phyloP scores from a whole-genome alignment of 345 rosid species.

The Sonneratia alba region DNA sequence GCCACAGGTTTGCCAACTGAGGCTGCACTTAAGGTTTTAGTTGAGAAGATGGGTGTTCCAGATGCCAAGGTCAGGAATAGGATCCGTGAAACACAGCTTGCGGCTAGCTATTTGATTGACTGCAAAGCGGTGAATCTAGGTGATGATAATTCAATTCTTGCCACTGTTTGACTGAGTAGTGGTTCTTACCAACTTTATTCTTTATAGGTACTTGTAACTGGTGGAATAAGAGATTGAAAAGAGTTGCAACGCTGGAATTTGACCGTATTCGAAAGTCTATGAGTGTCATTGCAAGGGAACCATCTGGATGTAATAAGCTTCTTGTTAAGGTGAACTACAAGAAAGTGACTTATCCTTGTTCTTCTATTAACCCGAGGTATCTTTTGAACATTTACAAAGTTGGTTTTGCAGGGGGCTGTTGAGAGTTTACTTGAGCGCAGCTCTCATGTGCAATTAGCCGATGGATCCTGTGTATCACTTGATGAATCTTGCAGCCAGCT shows the following conservation, averaged over 20 bases:
- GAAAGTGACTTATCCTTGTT: not conserved
- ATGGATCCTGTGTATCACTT: slow-evolving; percentile 61
- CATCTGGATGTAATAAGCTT: slow-evolving; percentile 58
- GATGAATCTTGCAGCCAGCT: slow-evolving; percentile 68
- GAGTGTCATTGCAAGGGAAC: slow-evolving; percentile 68
- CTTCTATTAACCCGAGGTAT: not conserved
- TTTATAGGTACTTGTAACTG: slow-evolving; percentile 61
- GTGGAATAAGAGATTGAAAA: slow-evolving; percentile 69
- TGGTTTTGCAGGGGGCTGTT: slow-evolving; percentile 66
- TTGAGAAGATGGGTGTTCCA: slow-evolving; percentile 83
- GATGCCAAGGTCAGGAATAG: slow-evolving; percentile 44
- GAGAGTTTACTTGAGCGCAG: slow-evolving; percentile 81
- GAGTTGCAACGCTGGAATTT: slow-evolving; percentile 75
- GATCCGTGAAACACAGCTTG: slow-evolving; percentile 37
- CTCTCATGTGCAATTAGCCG: slow-evolving; percentile 69
- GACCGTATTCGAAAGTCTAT: slow-evolving; percentile 82
- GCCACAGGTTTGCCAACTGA: slow-evolving; percentile 95
- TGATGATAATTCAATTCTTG: slow-evolving; percentile 15
- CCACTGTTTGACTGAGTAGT: not conserved
- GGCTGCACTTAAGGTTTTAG: slow-evolving; percentile 91
- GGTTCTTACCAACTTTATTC: not conserved
- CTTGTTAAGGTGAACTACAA: slow-evolving; percentile 64
- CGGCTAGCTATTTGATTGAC: slow-evolving; percentile 50
- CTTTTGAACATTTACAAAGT: slow-evolving; percentile 2
- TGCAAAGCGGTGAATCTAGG: slow-evolving; percentile 56